phyloP scores from a whole-genome alignment of 306 rosid species.

The Gastrolobium villosum region DNA sequence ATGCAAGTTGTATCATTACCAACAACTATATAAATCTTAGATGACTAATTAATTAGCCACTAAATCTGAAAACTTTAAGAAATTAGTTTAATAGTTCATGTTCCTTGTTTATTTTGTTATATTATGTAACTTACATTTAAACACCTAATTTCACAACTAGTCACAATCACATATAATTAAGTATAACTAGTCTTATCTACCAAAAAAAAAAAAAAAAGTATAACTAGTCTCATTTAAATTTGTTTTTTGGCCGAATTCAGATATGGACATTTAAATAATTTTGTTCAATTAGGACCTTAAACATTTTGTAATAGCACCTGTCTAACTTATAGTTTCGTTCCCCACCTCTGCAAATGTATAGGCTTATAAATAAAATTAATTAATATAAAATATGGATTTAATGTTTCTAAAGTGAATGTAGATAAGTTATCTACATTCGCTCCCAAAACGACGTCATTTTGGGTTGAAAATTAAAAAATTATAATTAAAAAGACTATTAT shows the following conservation, averaged over 20 bases:
- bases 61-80: not conserved
- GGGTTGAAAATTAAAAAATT: too few species aligned
- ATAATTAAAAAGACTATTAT: too few species aligned
- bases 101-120: slow-evolving; percentile 9
- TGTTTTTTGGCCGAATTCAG: not conserved
- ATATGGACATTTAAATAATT: too few species aligned
- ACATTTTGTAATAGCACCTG: not conserved
- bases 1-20: not conserved
- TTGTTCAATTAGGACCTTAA: not conserved
- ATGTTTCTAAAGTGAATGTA: too few species aligned
- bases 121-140: not conserved
- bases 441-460: too few species aligned
- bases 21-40: not conserved
- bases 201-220: too few species aligned
- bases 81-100: not conserved
- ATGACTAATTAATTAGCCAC: slow-evolving; percentile 17
- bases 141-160: not conserved
- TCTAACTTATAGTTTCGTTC: not conserved
- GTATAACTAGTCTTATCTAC: not conserved
- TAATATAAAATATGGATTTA: not conserved
- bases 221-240: not conserved
- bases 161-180: not conserved
- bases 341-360: not conserved
- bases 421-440: too few species aligned
- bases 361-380: not conserved